Evolutionary conservation across 2,329 filamentous ascomycete genomes (phyloP).

Genomic region (Fusarium penzigii): DNA sequence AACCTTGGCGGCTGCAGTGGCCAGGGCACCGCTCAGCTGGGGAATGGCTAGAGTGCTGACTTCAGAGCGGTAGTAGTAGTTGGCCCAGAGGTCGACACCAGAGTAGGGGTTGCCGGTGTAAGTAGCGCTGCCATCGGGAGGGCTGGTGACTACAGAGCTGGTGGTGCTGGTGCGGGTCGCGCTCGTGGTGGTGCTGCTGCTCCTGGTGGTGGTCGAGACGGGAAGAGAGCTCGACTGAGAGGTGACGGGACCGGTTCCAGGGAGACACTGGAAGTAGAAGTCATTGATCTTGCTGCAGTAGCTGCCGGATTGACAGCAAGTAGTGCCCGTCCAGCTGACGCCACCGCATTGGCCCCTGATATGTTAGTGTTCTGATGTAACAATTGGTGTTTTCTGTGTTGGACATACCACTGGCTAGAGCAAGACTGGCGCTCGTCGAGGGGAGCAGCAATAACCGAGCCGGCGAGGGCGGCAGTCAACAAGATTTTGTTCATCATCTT

Average conservation of each 20-base stretch:
- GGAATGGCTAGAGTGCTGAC: constrained; percentile 60
- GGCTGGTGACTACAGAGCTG: constrained; percentile 18
- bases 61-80: constrained; percentile 57
- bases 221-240: constrained; percentile 15
- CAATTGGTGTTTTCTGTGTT: rapidly evolving
- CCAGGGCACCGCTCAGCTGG: constrained; percentile 56
- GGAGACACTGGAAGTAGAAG: constrained; percentile 25
- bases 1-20: constrained; percentile 52
- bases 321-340: constrained; percentile 44
- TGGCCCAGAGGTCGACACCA: constrained; percentile 53
- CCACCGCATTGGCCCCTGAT: constrained; percentile 45
- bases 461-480: constrained; percentile 18
- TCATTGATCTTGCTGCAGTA: constrained; percentile 27
- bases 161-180: constrained; percentile 6
- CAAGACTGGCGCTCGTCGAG: constrained; percentile 35
- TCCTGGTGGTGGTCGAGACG: constrained; percentile 11
- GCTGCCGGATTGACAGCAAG: constrained; percentile 39
- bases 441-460: constrained; percentile 41
- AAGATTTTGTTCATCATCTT: constrained; percentile 21
- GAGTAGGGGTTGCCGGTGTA: constrained; percentile 57
- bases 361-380: not conserved
- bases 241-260: constrained; percentile 11
- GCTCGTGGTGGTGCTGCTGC: constrained; percentile 5
- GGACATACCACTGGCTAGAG: constrained; percentile 18
- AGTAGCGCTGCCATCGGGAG: constrained; percentile 35